phyloP scores from a whole-genome alignment of 1,284 basidiomycete genomes.

The Sporisorium graminicola region DNA sequence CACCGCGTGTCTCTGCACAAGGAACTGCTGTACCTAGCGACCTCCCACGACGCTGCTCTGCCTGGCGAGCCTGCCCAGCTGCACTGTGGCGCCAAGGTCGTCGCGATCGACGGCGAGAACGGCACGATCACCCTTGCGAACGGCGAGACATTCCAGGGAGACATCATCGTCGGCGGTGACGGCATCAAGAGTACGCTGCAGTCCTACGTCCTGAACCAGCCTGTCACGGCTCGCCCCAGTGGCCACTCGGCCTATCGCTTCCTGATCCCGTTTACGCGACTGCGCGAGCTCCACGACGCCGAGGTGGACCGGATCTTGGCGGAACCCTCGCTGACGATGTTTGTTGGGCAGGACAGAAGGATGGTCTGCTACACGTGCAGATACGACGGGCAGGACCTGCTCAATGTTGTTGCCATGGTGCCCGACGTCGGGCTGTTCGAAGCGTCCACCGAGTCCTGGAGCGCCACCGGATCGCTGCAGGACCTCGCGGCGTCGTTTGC shows the following conservation, averaged over 20 bases:
- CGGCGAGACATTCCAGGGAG: slow-evolving; percentile 52
- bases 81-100: slow-evolving; percentile 34
- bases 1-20: slow-evolving; percentile 67
- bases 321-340: slow-evolving; percentile 48
- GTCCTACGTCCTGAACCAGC: slow-evolving; percentile 62
- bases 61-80: slow-evolving; percentile 29
- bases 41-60: slow-evolving; percentile 17
- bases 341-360: slow-evolving; percentile 63
- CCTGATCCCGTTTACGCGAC: slow-evolving; percentile 38
- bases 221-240: slow-evolving; percentile 46
- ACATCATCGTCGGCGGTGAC: slow-evolving; percentile 66
- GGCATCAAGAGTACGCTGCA: slow-evolving; percentile 70
- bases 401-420: slow-evolving; percentile 26
- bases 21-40: slow-evolving; percentile 58
- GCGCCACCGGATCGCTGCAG: slow-evolving; percentile 41
- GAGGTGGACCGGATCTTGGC: slow-evolving; percentile 56
- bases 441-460: slow-evolving; percentile 62
- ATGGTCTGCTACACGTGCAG: slow-evolving; percentile 46
- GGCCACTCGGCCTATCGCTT: slow-evolving; percentile 65
- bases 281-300: slow-evolving; percentile 47
- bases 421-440: slow-evolving; percentile 61
- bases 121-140: slow-evolving; percentile 51
- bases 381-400: slow-evolving; percentile 1
- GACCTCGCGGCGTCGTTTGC: slow-evolving; percentile 58
- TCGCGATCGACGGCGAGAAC: slow-evolving; percentile 42